Percentiles rank a stretch among this genome's conserved stretches.
These are phyloP conservation scores for Plicaturopsis crispa DNA, from an alignment of 768 basidiomycete genomes.

Conservation along the genomic window DNA sequence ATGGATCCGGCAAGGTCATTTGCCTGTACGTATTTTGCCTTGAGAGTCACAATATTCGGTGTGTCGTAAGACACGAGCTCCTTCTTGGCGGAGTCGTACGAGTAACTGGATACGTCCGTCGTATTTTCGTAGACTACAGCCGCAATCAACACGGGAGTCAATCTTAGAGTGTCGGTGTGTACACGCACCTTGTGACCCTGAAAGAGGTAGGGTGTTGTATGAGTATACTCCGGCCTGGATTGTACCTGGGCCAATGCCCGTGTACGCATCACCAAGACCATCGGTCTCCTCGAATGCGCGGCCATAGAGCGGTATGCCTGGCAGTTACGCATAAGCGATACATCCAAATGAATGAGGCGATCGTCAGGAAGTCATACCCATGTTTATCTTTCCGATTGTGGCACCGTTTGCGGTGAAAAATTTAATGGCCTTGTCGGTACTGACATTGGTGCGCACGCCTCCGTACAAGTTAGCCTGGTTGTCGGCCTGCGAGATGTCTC, in stretches of 20 bases:
- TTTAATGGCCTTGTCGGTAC: slow-evolving; percentile 58
- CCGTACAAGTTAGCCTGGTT: slow-evolving; percentile 67
- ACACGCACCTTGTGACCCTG: no score
- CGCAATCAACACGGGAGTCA: slow-evolving; percentile 29
- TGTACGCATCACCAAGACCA: slow-evolving; percentile 62
- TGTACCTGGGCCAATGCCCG: slow-evolving; percentile 65
- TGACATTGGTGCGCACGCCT: slow-evolving; percentile 53
- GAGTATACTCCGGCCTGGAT: slow-evolving; percentile 68
- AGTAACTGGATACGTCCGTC: slow-evolving; percentile 67
- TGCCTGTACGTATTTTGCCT: slow-evolving; percentile 58
- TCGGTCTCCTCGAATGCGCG: slow-evolving; percentile 66
- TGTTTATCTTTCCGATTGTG: slow-evolving; percentile 52
- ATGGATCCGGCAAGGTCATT: slow-evolving; percentile 61
- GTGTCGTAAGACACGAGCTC: slow-evolving; percentile 77
- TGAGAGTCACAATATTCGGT: slow-evolving; percentile 55
- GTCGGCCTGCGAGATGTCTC: slow-evolving; percentile 23
- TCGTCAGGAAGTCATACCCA: slow-evolving; percentile 45
- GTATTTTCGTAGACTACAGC: slow-evolving; percentile 60
- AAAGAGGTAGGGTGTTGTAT: slow-evolving; percentile 63
- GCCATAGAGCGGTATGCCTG: slow-evolving; percentile 74
- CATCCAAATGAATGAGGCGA: not conserved
- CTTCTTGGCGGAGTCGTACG: slow-evolving; percentile 57
- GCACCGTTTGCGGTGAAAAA: slow-evolving; percentile 58
- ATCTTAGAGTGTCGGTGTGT: no score
- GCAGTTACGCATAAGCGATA: not conserved